Base-by-base conservation (phyloP, 768 basidiomycete species). In the Hygrophoropsis aurantiaca region DNA sequence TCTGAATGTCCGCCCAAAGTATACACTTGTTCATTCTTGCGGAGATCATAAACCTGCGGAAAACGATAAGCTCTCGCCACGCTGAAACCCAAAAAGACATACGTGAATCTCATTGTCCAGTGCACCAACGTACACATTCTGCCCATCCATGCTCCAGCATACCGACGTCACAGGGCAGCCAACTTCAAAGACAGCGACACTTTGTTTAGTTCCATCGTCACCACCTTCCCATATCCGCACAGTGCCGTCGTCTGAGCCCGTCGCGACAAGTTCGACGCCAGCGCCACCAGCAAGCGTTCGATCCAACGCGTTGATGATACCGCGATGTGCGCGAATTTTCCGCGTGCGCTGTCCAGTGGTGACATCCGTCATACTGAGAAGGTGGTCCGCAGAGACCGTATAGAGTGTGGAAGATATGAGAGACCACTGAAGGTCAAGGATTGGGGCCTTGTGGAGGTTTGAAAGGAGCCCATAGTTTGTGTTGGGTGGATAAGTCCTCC, bases 101-200 rank as follows among this genome's bases (percentile, higher is more conserved):
- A 95, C 94, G 63, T 97, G 94, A 51, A 99, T 86, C 65, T 93
- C 92, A 56, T 99, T 99, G 68, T 99, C 95, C 58, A 98, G 67
- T 11, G 90, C 93, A 4, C 87, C 94, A n/a, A 91, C 80, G 55
- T 91, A 99, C 26, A 97, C 77, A 49, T 81, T 87, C 49, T 87
- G 78, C 2, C 92, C 97, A 60, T 99, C 97, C 16, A 82, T 82
- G 63, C 88, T 87, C 94, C 90, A 98, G 56, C 85, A 87, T 0
- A 94, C 94, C 1, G 87, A 77, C 11, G 95, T 99, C 24, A 93
- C 89, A 0, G 97, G 94, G 60, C 89, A 93, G 4, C 90, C 90
- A 15, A 92, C 54, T 44, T 92, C 87, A 53, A 94, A 88, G 39
- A 85, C 83, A 10, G 85, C 84, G 13, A 97, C 82, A 15, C 87